phyloP scores from a whole-genome alignment of 2,329 filamentous ascomycete species.

The Trichoderma atrobrunneum region DNA sequence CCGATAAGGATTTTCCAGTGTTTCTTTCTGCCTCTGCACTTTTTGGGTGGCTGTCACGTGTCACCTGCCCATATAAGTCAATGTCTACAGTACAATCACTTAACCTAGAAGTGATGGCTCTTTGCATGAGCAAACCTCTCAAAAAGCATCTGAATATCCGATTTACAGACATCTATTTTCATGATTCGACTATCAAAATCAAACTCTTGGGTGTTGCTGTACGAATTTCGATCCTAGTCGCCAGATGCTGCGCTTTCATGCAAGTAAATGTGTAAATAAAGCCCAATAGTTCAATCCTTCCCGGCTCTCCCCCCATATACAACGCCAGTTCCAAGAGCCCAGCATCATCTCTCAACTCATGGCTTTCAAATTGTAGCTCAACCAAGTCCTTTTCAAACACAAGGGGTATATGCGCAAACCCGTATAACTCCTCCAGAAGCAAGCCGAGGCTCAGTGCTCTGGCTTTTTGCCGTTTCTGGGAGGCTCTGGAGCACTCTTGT shows the following conservation, averaged over 20 bases:
- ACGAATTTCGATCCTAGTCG: background rate
- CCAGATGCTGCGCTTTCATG: constrained; percentile 8
- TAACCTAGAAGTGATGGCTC: too few species aligned
- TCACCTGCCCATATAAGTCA: background rate
- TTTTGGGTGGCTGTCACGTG: constrained; percentile 19
- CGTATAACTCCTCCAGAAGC: background rate
- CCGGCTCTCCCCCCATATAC: background rate
- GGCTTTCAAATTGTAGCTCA: background rate
- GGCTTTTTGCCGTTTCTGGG: constrained; percentile 32
- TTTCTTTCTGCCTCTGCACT: background rate
- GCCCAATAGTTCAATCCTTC: background rate
- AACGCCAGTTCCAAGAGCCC: background rate
- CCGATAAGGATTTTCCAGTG: constrained; percentile 1
- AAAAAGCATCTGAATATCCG: background rate
- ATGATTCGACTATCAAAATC: background rate
- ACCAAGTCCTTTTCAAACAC: background rate
- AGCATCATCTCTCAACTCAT: background rate
- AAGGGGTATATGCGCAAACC: constrained; percentile 1
- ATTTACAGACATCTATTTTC: background rate
- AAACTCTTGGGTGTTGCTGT: background rate
- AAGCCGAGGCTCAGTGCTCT: background rate
- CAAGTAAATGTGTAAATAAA: background rate
- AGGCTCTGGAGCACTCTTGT: constrained; percentile 49
- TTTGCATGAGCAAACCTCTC: background rate
- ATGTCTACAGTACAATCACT: background rate